Evolutionary conservation across 768 basidiomycete species (phyloP).

Genomic region (Podaxis carcinomalis): DNA sequence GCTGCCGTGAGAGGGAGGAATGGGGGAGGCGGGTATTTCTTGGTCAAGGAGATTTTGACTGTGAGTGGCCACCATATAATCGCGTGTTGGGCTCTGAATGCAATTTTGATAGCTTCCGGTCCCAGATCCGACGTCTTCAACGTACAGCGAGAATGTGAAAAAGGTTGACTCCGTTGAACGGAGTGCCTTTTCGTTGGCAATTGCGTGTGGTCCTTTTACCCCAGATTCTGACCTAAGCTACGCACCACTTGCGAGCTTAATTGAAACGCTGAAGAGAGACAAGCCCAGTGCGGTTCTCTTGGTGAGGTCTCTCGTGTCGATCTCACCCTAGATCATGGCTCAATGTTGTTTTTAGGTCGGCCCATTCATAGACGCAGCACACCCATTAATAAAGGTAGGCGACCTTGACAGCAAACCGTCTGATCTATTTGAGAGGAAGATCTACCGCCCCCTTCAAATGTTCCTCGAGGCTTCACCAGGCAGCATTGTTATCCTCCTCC

Average conservation of each 20-base stretch:
- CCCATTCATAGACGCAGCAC: conserved; percentile 81
- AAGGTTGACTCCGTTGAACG: conserved; percentile 34
- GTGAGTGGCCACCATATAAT: conserved; percentile 40
- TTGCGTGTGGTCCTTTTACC: conserved; percentile 88
- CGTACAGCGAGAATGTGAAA: conserved; percentile 21
- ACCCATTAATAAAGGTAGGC: conserved; percentile 72
- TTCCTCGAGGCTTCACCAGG: conserved; percentile 61
- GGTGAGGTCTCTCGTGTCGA: conserved; percentile 35
- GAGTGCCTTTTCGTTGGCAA: conserved; percentile 39
- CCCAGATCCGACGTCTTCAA: conserved; percentile 37
- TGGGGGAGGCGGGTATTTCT: conserved; percentile 85
- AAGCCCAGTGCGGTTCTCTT: conserved; percentile 79
- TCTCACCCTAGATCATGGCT: neutral
- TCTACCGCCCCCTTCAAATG: conserved; percentile 50
- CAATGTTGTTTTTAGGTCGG: conserved; percentile 57
- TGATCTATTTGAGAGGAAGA: conserved; percentile 64
- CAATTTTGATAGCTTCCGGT: conserved; percentile 53
- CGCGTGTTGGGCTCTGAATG: neutral
- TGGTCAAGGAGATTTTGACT: conserved; percentile 74
- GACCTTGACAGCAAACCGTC: conserved; percentile 61
- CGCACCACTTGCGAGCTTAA: conserved; percentile 61
- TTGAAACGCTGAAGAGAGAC: conserved; percentile 53
- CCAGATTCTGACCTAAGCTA: conserved; percentile 72
- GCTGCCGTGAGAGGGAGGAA: conserved; percentile 86
- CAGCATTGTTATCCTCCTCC: conserved; percentile 74